phyloP scores from a whole-genome alignment of 2,329 filamentous ascomycete genomes.

The Emydomyces testavorans region DNA sequence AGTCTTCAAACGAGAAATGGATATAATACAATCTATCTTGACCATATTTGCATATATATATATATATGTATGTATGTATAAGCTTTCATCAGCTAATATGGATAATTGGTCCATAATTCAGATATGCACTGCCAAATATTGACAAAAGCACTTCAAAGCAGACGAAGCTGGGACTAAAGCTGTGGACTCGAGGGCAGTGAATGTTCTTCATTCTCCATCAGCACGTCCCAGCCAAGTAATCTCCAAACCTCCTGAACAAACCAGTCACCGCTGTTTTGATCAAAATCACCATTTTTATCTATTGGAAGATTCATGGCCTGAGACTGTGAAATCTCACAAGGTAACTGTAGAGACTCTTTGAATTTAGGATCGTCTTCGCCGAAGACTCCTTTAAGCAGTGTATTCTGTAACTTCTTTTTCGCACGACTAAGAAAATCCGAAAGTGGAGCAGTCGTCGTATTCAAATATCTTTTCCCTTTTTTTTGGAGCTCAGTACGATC shows the following conservation, averaged over 20 bases:
- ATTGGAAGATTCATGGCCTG: neutral
- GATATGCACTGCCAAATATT: too few species aligned
- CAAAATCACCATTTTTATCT: slow-evolving; percentile 17
- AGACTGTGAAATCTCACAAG: slow-evolving; percentile 14
- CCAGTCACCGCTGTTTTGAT: slow-evolving; percentile 40
- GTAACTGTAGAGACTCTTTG: slow-evolving; percentile 21
- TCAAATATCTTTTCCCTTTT: neutral
- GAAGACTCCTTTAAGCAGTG: slow-evolving; percentile 34
- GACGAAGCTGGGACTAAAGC: neutral
- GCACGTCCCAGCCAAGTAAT: slow-evolving; percentile 47
- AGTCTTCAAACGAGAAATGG: too few species aligned
- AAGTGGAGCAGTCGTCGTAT: neutral
- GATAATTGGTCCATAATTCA: too few species aligned
- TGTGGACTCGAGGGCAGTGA: neutral
- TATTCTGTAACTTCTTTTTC: slow-evolving; percentile 30
- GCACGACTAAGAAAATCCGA: slow-evolving; percentile 11
- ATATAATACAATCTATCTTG: too few species aligned
- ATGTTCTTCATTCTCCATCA: slow-evolving; percentile 10
- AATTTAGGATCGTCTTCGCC: slow-evolving; percentile 27
- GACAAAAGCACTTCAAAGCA: too few species aligned
- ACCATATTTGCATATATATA: too few species aligned
- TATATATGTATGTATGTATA: too few species aligned
- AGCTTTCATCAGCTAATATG: too few species aligned
- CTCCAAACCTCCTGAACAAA: slow-evolving; percentile 47
- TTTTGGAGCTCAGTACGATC: neutral